Conservation (phyloP, 148 eudicot species). For the Heliamphora exappendiculata region DNA sequence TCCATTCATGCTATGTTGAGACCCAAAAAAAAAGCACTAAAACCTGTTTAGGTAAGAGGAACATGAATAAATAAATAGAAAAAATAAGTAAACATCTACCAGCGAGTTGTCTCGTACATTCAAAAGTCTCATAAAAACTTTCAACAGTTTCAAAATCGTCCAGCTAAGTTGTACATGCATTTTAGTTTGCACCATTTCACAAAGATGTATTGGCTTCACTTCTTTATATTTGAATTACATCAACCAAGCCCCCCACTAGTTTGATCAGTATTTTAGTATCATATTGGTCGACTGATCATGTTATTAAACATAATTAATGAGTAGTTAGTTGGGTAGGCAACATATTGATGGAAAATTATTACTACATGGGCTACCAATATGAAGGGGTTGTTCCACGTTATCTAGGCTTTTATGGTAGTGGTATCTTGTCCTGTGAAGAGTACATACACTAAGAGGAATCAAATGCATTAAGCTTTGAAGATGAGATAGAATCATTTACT, state of each 20-base stretch:
- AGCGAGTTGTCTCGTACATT: neutral
- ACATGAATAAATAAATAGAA: too few relatives aligned
- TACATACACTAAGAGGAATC: neutral
- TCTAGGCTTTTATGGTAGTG: too few relatives aligned
- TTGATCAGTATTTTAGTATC: neutral
- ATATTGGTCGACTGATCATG: neutral
- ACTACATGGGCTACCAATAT: neutral
- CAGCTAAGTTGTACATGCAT: neutral
- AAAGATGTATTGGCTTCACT: neutral
- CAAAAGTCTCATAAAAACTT: neutral
- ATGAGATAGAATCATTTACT: neutral
- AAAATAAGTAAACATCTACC: too few relatives aligned
- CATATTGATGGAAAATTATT: neutral
- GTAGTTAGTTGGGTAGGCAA: neutral
- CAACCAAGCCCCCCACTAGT: neutral
- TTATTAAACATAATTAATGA: neutral
- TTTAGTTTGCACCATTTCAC: neutral
- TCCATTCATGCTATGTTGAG: too few relatives aligned
- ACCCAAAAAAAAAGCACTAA: too few relatives aligned
- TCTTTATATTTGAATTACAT: neutral
- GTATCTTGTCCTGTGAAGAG: neutral
- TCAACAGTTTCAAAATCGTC: neutral
- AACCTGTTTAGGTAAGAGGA: too few relatives aligned
- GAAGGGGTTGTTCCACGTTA: neutral
- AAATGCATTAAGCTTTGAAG: neutral